Conservation (phyloP, 2,329 filamentous ascomycete genomes). For the Fusarium sambucinum region DNA sequence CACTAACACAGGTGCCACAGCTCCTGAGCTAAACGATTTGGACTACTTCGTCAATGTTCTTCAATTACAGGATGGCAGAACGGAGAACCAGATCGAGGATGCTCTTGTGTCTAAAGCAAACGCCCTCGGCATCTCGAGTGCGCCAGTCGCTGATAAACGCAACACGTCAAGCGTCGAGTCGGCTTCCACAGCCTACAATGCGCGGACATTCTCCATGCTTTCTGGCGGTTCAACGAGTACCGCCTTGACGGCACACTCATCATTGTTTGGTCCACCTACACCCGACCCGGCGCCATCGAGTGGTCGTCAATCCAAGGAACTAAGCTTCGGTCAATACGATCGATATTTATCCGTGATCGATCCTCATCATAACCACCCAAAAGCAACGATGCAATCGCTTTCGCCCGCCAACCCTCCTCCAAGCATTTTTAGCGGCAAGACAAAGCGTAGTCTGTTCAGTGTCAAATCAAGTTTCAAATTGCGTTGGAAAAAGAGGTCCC, state of each 20-base stretch:
- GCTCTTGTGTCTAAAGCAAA: constrained; percentile 53
- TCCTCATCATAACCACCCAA: constrained; percentile 58
- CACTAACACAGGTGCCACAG: constrained; percentile 31
- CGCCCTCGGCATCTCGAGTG: constrained; percentile 52
- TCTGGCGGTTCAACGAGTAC: constrained; percentile 58
- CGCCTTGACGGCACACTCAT: constrained; percentile 59
- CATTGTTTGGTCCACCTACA: constrained; percentile 50
- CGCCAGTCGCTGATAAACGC: constrained; percentile 51
- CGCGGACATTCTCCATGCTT: constrained; percentile 59
- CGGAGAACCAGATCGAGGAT: constrained; percentile 57
- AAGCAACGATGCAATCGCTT: constrained; percentile 53
- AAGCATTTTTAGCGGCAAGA: constrained; percentile 60
- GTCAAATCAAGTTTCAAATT: constrained; percentile 61
- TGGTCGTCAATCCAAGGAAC: constrained; percentile 52
- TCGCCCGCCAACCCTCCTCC: constrained; percentile 51
- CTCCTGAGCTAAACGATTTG: constrained; percentile 57
- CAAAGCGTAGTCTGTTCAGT: constrained; percentile 59
- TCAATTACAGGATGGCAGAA: constrained; percentile 48
- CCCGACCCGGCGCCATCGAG: constrained; percentile 44
- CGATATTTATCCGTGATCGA: constrained; percentile 62
- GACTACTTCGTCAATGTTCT: constrained; percentile 58
- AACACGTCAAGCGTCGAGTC: constrained; percentile 58
- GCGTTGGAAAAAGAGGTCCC: constrained; percentile 55
- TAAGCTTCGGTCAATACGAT: constrained; percentile 66
- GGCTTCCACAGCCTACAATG: constrained; percentile 57